Evolutionary conservation across 2,329 filamentous ascomycete species (phyloP), one percentile per base, ranked within the genome.

Genomic region (Trichophyton verrucosum): DNA sequence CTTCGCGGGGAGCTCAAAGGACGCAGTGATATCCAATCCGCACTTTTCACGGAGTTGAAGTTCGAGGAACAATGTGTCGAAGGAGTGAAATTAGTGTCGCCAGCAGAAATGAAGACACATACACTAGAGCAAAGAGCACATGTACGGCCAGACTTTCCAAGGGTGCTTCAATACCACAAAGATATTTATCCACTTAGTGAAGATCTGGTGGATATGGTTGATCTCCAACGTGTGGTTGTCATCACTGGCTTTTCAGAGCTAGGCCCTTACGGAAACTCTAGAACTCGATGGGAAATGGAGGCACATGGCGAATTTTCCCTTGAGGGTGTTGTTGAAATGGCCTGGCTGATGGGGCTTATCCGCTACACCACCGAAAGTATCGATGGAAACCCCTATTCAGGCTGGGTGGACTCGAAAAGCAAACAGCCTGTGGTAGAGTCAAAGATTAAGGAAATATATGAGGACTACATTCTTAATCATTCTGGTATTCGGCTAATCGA

Each of bases 211-310:
- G 71, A 70, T 3, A 75, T 77, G 73, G 67, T 74, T 1, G 72
- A 77, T 59, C 69, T 75, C 3, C 68, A 70, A 5, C 66, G 66
- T 11, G 68, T 72, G 3, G 72, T 75, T 1, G 76, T 77, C 1
- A 69, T 76, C 0, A 70, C 71, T 1, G 75, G 76, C 1, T 77
- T 72, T 61, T 68, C 59, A 3, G 51, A 57, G 53, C 36, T 61
- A 30, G 59, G 59, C 15, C 94, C 94, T 5, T 97, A 92, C 92
- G 94, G 94, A 79, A 99, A 97, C 80, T 91, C 92, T 2, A 86
- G 94, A 69, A 97, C 94, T 57, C 86, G 94, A 64, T 99, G 94
- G 94, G 92, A 99, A 79, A 99, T 97, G 91, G 94, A 99, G 75
- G 91, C 94, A 1, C 85, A 91, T 67, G 94, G 94, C 72, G 83